Base-by-base conservation (phyloP, 768 basidiomycete genomes). In the Suillus bovinus region DNA sequence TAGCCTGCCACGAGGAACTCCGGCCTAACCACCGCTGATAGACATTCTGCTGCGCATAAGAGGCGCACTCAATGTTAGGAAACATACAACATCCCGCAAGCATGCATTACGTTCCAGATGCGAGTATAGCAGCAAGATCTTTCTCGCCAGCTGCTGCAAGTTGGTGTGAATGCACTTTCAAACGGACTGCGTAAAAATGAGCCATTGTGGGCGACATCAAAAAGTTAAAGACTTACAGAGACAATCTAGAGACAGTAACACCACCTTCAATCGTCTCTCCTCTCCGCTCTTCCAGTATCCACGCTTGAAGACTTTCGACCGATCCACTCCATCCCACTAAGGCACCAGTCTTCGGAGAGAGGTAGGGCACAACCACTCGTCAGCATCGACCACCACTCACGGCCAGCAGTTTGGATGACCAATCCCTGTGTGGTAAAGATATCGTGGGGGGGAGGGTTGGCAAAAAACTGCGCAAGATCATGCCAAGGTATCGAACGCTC, bases 271-370 rank as follows among this genome's bases (percentile, higher is more conserved):
- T 41, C 78, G 76, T 56, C 82, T 80, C 61, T 88, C 87, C 59
- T 88, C 89, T 34, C n/a, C n/a, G n/a, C n/a, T n/a, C n/a, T n/a
- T n/a, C n/a, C n/a, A n/a, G n/a, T n/a, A n/a, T n/a, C n/a, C 83
- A 44, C 92, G 86, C 73, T 96, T 94, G 71, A 90, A 98, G 17
- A 98, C 87, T 64, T 85, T 63, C 93, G 82, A 7, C 93, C 90
- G 4, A 93, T 89, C 97, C 97, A 99, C 67, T 95, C 95, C 88
- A 39, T 39, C 38, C 90, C 33, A 88, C 96, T 83, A 66, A 98
- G 72, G 69, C 91, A 92, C 94, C 96, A 98, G 70, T 99, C 97
- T 74, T 99, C 96, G 0, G 91, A 83, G 2, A 99, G 78, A 0
- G 93, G 88, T 0, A 87, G 87, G 27, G 84, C 77, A 64, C 86